phyloP scores from a whole-genome alignment of 2,329 filamentous ascomycete species.

The Trichoderma harzianum region DNA sequence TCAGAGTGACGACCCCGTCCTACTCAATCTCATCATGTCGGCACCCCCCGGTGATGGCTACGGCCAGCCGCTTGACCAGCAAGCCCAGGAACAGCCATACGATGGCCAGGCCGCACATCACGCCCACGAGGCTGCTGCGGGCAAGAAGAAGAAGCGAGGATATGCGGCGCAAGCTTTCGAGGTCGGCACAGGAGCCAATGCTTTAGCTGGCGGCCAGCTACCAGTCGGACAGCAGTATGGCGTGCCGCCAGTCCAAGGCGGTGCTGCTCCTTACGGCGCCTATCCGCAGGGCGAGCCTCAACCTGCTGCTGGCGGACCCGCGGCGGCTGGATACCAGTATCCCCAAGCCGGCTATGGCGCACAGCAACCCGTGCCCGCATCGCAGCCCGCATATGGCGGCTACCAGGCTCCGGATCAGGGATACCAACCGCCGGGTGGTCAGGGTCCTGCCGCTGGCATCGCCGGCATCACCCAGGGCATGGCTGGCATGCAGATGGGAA shows the following conservation, averaged over 20 bases:
- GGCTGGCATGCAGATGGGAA: conserved; percentile 76
- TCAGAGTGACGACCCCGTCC: conserved; percentile 24
- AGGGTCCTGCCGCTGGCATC: conserved; percentile 46
- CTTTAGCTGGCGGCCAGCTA: conserved; percentile 49
- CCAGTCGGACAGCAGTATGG: conserved; percentile 45
- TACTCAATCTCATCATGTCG: conserved; percentile 47
- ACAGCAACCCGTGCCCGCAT: conserved; percentile 38
- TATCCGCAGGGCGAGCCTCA: conserved; percentile 54
- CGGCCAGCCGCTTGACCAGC: conserved; percentile 41
- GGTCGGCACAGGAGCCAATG: conserved; percentile 84
- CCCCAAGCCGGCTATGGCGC: conserved; percentile 43
- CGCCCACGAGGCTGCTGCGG: conserved; percentile 39
- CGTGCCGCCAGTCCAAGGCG: conserved; percentile 39
- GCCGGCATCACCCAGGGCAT: conserved; percentile 80
- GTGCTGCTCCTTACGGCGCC: conserved; percentile 52
- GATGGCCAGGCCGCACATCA: conserved; percentile 35
- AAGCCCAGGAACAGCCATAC: conserved; percentile 39
- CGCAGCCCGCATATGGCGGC: conserved; percentile 39
- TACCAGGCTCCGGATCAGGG: conserved; percentile 54
- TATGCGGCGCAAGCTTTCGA: conserved; percentile 96
- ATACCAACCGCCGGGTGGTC: conserved; percentile 54
- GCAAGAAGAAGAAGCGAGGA: conserved; percentile 85
- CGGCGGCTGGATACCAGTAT: conserved; percentile 40
- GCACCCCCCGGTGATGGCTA: conserved; percentile 55
- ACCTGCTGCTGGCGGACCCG: conserved; percentile 32